Conservation (phyloP, 2,329 filamentous ascomycete species). For the Penicillium sp. region DNA sequence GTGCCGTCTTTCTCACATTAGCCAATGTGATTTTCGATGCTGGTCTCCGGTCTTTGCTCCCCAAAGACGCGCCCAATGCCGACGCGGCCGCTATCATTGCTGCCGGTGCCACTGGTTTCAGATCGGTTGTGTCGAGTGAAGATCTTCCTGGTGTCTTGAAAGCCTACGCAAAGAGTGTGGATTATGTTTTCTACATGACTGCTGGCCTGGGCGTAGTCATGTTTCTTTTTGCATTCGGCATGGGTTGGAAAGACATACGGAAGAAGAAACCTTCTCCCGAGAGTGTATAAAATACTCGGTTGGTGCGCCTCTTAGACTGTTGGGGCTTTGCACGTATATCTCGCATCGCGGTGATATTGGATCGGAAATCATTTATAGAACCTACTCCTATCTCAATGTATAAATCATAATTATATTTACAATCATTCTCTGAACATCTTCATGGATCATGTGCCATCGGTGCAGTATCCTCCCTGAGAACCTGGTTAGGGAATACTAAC, state of each 20-base stretch:
- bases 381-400: background rate
- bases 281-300: background rate
- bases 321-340: background rate
- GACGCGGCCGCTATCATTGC: constrained; percentile 37
- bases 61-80: constrained; percentile 35
- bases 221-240: constrained; percentile 22
- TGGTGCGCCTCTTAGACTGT: background rate
- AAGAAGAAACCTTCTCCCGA: constrained; percentile 12
- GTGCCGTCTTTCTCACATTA: constrained; percentile 53
- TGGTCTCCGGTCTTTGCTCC: constrained; percentile 36
- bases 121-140: constrained; percentile 31
- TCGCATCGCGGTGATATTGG: background rate
- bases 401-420: background rate
- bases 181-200: constrained; percentile 27
- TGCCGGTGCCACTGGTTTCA: constrained; percentile 48
- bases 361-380: background rate
- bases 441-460: background rate
- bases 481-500: background rate
- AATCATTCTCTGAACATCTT: too few species aligned
- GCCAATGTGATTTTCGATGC: constrained; percentile 53
- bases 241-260: constrained; percentile 31
- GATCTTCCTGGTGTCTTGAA: constrained; percentile 31
- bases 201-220: constrained; percentile 16
- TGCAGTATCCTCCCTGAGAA: background rate
- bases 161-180: constrained; percentile 32